Evolutionary conservation across 768 basidiomycete species (phyloP).

Genomic region (Termitomyces sp.): DNA sequence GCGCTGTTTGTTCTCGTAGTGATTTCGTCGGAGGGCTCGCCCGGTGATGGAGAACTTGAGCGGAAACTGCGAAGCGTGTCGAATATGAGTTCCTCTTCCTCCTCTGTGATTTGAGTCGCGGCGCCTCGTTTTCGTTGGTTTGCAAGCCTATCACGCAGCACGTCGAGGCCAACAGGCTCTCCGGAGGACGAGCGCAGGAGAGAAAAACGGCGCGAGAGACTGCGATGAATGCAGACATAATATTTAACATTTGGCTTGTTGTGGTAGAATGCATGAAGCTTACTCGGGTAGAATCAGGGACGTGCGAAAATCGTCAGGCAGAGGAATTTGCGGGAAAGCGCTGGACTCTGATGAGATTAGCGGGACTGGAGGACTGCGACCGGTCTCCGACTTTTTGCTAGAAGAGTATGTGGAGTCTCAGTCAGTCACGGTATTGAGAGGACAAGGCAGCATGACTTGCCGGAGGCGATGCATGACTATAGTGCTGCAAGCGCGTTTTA

Average conservation of each 20-base stretch:
- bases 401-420: conserved; percentile 17
- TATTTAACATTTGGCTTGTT: not conserved
- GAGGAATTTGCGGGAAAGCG: conserved; percentile 55
- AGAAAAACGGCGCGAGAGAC: conserved; percentile 80
- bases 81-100: conserved; percentile 82
- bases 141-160: conserved; percentile 64
- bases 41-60: conserved; percentile 24
- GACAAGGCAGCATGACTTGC: conserved; percentile 41
- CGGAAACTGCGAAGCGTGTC: conserved; percentile 59
- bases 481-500: conserved; percentile 46
- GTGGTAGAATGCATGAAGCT: conserved; percentile 24
- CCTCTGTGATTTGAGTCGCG: conserved; percentile 68
- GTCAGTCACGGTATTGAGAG: conserved; percentile 22
- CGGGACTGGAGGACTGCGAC: conserved; percentile 39
- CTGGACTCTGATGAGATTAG: conserved; percentile 29
- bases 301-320: conserved; percentile 77
- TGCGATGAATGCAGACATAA: conserved; percentile 28
- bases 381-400: conserved; percentile 80
- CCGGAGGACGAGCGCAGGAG: conserved; percentile 69
- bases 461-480: conserved; percentile 76
- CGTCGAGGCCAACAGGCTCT: conserved; percentile 61
- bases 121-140: conserved; percentile 72
- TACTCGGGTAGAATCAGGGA: conserved; percentile 85
- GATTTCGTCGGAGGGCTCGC: conserved; percentile 34
- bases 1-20: conserved; percentile 26